These are phyloP conservation scores for Neonectria magnoliae DNA, from an alignment of 2,329 filamentous ascomycete species.

Conservation along the genomic window DNA sequence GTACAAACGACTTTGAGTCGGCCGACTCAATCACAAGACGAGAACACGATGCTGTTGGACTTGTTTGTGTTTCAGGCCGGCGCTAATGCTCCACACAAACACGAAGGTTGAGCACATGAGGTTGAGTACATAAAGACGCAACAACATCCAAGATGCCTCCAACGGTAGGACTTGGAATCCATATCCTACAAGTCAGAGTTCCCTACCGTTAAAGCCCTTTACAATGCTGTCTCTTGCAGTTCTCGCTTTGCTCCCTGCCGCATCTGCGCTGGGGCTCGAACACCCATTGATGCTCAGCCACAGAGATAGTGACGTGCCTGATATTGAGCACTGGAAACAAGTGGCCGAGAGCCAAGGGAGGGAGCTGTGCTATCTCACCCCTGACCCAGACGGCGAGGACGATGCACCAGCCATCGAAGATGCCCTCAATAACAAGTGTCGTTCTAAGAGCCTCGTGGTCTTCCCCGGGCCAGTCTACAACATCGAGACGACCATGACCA, in stretches of 20 bases:
- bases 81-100: neutral
- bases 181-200: neutral
- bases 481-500: slow-evolving; percentile 12
- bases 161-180: neutral
- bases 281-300: neutral
- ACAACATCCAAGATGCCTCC: neutral
- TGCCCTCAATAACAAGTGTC: slow-evolving; percentile 7
- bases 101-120: neutral
- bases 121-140: neutral
- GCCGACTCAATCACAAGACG: neutral
- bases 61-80: neutral
- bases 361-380: slow-evolving; percentile 3
- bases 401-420: slow-evolving; percentile 5
- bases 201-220: neutral
- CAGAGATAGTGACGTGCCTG: neutral
- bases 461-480: slow-evolving; percentile 1
- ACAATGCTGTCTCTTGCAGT: neutral
- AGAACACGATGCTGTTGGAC: neutral
- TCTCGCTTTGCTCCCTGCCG: neutral
- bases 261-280: neutral
- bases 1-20: neutral
- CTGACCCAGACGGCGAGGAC: neutral
- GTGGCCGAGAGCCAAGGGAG: slow-evolving; percentile 2
- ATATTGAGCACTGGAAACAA: slow-evolving; percentile 1
- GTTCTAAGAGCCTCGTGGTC: slow-evolving; percentile 3